Conservation (phyloP, 495 filamentous ascomycete species). For the Amniculicola lignicola region DNA sequence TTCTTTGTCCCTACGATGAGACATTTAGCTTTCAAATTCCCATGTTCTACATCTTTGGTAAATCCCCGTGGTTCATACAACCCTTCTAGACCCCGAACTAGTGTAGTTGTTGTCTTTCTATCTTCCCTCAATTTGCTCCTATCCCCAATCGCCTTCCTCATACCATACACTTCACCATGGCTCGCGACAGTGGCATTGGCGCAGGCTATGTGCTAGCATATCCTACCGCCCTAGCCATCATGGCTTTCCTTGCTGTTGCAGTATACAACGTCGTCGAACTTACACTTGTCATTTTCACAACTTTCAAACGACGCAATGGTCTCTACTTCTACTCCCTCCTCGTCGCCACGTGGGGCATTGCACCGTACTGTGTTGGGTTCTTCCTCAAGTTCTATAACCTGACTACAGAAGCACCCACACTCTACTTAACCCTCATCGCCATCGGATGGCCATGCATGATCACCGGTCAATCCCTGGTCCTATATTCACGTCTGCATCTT, state of each 20-base stretch:
- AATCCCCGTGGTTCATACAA: too few species aligned
- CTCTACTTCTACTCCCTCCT: constrained; percentile 26
- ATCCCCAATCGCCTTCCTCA: too few species aligned
- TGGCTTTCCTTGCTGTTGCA: constrained; percentile 17
- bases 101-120: too few species aligned
- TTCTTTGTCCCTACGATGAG: too few species aligned
- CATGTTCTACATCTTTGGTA: too few species aligned
- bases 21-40: too few species aligned
- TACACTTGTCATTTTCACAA: constrained; percentile 22
- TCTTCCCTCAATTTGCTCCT: too few species aligned
- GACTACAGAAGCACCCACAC: not conserved
- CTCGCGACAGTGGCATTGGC: too few species aligned
- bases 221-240: constrained; percentile 9
- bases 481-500: constrained; percentile 26
- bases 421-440: constrained; percentile 21
- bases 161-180: too few species aligned
- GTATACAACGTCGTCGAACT: constrained; percentile 34
- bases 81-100: too few species aligned
- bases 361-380: constrained; percentile 16
- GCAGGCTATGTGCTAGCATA: too few species aligned
- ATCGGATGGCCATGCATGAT: constrained; percentile 26
- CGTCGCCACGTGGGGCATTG: constrained; percentile 21
- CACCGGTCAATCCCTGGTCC: constrained; percentile 20
- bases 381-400: constrained; percentile 27
- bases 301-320: constrained; percentile 19